phyloP scores from a whole-genome alignment of 768 basidiomycete species.

The Pleurotus citrinopileatus region DNA sequence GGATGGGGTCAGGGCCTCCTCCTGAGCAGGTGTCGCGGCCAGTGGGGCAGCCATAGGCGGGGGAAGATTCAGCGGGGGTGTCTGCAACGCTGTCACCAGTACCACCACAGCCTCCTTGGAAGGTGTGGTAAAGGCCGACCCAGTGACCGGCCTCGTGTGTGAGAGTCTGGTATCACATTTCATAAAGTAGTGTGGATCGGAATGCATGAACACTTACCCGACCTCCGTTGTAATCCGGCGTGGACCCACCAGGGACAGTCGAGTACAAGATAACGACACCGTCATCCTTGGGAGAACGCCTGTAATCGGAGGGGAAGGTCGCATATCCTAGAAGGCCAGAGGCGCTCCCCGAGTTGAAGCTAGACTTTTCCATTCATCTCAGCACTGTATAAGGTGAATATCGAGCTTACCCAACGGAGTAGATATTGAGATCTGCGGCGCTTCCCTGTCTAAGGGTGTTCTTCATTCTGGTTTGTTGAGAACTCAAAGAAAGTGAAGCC shows the following conservation, averaged over 20 bases:
- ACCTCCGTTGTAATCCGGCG: slow-evolving; percentile 39
- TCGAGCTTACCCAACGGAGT: slow-evolving; percentile 46
- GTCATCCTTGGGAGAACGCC: slow-evolving; percentile 39
- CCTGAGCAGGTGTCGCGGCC: slow-evolving; percentile 32
- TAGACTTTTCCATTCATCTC: slow-evolving; percentile 9
- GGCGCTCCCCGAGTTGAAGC: slow-evolving; percentile 35
- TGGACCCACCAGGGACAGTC: slow-evolving; percentile 41
- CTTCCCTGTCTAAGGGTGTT: slow-evolving; percentile 37
- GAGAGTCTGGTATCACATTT: slow-evolving; percentile 31
- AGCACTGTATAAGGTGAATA: neutral
- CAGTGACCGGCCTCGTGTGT: slow-evolving; percentile 63
- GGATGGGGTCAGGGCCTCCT: slow-evolving; percentile 43
- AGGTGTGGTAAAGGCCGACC: slow-evolving; percentile 58
- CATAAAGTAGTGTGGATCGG: too few relatives aligned
- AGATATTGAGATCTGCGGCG: slow-evolving; percentile 42
- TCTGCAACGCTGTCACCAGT: slow-evolving; percentile 43
- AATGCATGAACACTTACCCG: slow-evolving; percentile 27
- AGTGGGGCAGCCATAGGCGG: slow-evolving; percentile 42
- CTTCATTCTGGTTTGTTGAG: slow-evolving; percentile 49
- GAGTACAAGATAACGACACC: slow-evolving; percentile 44
- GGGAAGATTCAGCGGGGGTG: slow-evolving; percentile 42
- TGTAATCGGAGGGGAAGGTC: slow-evolving; percentile 47
- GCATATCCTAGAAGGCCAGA: slow-evolving; percentile 50
- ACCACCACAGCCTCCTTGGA: slow-evolving; percentile 46
- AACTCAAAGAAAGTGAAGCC: too few relatives aligned